A percentile compares a stretch with the other conserved stretches of the same genome.
These are phyloP conservation scores for Russula virescens DNA, from an alignment of 768 basidiomycete species.

Conservation along the genomic window DNA sequence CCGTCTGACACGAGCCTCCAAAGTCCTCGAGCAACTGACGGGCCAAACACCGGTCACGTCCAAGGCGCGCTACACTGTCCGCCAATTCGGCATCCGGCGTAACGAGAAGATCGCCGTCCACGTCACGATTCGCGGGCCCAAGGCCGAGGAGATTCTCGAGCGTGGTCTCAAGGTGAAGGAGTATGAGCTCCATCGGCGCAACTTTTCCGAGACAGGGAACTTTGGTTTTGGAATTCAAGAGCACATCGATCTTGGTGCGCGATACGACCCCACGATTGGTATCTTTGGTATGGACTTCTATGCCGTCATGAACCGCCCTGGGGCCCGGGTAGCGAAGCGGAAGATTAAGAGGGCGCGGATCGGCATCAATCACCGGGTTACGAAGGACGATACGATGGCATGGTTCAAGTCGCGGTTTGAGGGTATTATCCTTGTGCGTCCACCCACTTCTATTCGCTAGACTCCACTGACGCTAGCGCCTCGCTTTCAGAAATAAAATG, in stretches of 20 bases:
- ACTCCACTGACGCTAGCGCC: not conserved
- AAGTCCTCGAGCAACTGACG: conserved; percentile 12
- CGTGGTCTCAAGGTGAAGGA: conserved; percentile 89
- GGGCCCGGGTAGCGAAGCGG: conserved; percentile 62
- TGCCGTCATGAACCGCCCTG: conserved; percentile 7
- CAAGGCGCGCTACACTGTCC: conserved; percentile 99
- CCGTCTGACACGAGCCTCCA: conserved; percentile 11
- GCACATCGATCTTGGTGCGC: conserved; percentile 12
- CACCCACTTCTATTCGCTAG: not conserved
- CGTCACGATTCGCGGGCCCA: conserved; percentile 12
- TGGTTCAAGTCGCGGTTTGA: conserved; percentile 99
- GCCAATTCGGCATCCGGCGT: conserved; percentile 97
- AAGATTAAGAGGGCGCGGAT: conserved; percentile 84
- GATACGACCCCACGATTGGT: conserved; percentile 12
- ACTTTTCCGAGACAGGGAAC: conserved; percentile 99
- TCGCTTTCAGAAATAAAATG: not conserved
- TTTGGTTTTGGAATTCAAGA: conserved; percentile 78
- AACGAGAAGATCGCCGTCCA: conserved; percentile 98
- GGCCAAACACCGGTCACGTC: conserved; percentile 48
- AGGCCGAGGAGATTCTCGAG: conserved; percentile 14
- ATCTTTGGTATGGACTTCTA: conserved; percentile 17
- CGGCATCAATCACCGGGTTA: conserved; percentile 70
- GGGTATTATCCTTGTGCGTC: conserved; percentile 86
- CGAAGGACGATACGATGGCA: conserved; percentile 54
- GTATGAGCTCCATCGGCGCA: conserved; percentile 94